Percentiles rank a stretch among this genome's conserved stretches.
Evolutionary conservation across 2,329 filamentous ascomycete species (phyloP).

Genomic region (Orbilia javanica): DNA sequence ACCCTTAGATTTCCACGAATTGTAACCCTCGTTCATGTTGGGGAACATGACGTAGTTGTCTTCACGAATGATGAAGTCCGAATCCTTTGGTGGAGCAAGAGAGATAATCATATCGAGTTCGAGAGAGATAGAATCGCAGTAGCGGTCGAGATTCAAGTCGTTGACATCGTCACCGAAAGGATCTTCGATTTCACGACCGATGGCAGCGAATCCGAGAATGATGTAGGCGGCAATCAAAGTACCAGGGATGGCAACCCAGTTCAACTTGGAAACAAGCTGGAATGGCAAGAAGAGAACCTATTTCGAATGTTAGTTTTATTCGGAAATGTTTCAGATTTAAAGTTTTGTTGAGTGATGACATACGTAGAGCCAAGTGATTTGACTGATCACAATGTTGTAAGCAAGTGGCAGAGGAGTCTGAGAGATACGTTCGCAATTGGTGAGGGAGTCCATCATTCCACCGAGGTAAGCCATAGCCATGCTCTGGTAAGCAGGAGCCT

Average conservation of each 20-base stretch:
- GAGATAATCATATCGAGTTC: slow-evolving; percentile 81
- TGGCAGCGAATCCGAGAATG: slow-evolving; percentile 80
- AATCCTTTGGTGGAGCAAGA: slow-evolving; percentile 68
- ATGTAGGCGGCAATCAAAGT: slow-evolving; percentile 81
- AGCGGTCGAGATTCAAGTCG: slow-evolving; percentile 80
- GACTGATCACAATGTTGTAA: slow-evolving; percentile 85
- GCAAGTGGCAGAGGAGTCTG: slow-evolving; percentile 85
- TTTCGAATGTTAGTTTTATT: slow-evolving; percentile 6
- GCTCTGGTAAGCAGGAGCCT: slow-evolving; percentile 73
- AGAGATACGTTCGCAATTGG: slow-evolving; percentile 80
- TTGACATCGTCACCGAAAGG: slow-evolving; percentile 88
- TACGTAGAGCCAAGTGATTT: slow-evolving; percentile 89
- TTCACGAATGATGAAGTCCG: slow-evolving; percentile 69
- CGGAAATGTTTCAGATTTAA: neutral
- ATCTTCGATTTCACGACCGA: slow-evolving; percentile 86
- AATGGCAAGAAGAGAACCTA: slow-evolving; percentile 75
- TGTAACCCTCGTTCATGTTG: slow-evolving; percentile 67
- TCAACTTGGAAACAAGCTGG: slow-evolving; percentile 76
- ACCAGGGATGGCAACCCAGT: slow-evolving; percentile 82
- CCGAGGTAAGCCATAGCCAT: slow-evolving; percentile 70
- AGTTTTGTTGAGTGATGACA: slow-evolving; percentile 1
- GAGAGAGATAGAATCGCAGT: slow-evolving; percentile 78
- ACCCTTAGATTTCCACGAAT: slow-evolving; percentile 68
- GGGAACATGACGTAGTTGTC: slow-evolving; percentile 66
- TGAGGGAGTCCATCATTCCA: slow-evolving; percentile 78